These are phyloP conservation scores for Colletotrichum costaricense DNA, from an alignment of 2,329 filamentous ascomycete species.

Conservation along the genomic window DNA sequence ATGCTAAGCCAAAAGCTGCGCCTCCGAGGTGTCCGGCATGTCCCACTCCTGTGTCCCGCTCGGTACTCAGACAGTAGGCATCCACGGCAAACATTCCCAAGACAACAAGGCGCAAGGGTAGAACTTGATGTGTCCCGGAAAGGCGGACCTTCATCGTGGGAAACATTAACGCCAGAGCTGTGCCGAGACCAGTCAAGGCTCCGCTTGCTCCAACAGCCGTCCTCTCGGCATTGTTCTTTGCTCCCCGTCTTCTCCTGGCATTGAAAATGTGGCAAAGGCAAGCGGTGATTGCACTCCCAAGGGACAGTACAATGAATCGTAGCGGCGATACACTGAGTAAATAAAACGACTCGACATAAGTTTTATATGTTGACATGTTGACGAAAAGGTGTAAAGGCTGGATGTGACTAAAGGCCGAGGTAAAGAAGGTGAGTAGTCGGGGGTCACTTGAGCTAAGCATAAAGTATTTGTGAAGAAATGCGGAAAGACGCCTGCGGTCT, in stretches of 20 bases:
- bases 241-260: not conserved
- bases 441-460: constrained; percentile 25
- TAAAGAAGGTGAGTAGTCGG: constrained; percentile 13
- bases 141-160: constrained; percentile 22
- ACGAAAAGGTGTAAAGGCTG: constrained; percentile 26
- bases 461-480: constrained; percentile 12
- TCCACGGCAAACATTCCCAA: constrained; percentile 27
- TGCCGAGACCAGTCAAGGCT: constrained; percentile 20
- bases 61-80: constrained; percentile 17
- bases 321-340: constrained; percentile 8
- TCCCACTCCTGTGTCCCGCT: constrained; percentile 23
- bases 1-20: constrained; percentile 25
- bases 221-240: not conserved
- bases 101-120: constrained; percentile 16
- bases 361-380: constrained; percentile 31
- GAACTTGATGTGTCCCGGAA: constrained; percentile 13
- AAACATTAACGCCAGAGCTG: constrained; percentile 25
- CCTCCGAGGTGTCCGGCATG: constrained; percentile 29
- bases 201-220: constrained; percentile 30
- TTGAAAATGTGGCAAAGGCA: constrained; percentile 3
- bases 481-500: constrained; percentile 12
- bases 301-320: constrained; percentile 9
- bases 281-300: constrained; percentile 25
- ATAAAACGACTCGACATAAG: constrained; percentile 14
- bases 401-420: constrained; percentile 29